Evolutionary conservation across 331 rosid species (phyloP).

Genomic region (Malus hybrid): DNA sequence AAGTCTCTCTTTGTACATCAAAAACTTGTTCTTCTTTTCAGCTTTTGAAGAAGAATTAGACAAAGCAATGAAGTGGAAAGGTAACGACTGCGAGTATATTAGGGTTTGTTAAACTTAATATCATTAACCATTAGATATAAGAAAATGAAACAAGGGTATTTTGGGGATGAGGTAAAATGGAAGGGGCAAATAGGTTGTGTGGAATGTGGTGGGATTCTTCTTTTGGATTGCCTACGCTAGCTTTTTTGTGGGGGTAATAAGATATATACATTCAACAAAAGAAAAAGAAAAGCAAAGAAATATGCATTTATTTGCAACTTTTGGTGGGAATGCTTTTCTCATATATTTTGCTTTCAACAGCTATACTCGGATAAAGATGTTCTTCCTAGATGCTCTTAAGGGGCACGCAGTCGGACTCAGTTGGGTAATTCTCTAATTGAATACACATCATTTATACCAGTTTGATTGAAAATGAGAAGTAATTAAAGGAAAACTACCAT

Average conservation of each 20-base stretch:
- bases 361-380: slow-evolving; percentile 2
- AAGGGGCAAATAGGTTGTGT: slow-evolving; percentile 49
- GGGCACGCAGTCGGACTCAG: slow-evolving; percentile 26
- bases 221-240: slow-evolving; percentile 60
- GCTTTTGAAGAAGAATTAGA: background rate
- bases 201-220: slow-evolving; percentile 44
- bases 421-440: background rate
- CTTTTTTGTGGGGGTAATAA: slow-evolving; percentile 21
- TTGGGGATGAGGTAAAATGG: slow-evolving; percentile 18
- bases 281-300: background rate
- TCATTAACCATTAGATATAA: background rate
- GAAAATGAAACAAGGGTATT: slow-evolving; percentile 8
- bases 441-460: background rate
- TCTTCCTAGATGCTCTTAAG: slow-evolving; percentile 44
- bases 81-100: background rate
- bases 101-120: background rate
- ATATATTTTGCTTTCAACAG: slow-evolving; percentile 9
- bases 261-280: background rate
- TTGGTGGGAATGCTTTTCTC: slow-evolving; percentile 21
- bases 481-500: background rate
- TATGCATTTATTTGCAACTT: slow-evolving; percentile 9
- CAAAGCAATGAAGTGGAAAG: slow-evolving; percentile 5
- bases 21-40: background rate
- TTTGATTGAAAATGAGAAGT: background rate
- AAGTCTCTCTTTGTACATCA: background rate